Conservation (phyloP, 805 yeast species). For the Barnettozyma sp. region DNA sequence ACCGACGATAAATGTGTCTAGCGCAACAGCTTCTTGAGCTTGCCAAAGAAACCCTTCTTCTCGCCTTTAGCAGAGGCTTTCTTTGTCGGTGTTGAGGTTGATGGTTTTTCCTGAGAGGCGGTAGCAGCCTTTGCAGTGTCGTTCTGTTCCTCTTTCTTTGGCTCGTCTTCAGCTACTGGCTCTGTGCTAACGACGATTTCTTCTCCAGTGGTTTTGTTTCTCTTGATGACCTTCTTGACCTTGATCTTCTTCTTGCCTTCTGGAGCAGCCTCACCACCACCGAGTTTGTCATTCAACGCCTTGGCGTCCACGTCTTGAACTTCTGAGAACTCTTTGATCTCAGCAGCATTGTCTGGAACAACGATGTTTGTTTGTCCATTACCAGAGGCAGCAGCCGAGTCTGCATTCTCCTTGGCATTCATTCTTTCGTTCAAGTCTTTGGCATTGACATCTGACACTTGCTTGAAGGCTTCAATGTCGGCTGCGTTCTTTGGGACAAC, state of each 20-base stretch:
- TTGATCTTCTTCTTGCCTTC: conserved; percentile 23
- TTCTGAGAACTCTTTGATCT: conserved; percentile 59
- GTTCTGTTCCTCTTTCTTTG: conserved; percentile 12
- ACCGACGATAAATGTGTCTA: no score
- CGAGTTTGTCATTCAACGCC: conserved; percentile 44
- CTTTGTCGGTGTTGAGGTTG: conserved; percentile 3
- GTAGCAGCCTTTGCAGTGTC: conserved; percentile 12
- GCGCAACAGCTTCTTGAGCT: conserved; percentile 18
- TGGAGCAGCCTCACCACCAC: conserved; percentile 15
- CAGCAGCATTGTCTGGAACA: conserved; percentile 54
- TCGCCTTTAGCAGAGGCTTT: conserved; percentile 13
- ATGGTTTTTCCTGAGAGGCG: conserved; percentile 3
- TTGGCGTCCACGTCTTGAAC: conserved; percentile 50
- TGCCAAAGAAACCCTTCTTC: conserved; percentile 21
- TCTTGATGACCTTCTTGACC: conserved; percentile 33
- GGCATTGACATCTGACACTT: conserved; percentile 42
- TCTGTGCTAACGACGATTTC: conserved; percentile 30
- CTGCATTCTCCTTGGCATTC: conserved; percentile 10
- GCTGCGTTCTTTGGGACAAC: conserved; percentile 51
- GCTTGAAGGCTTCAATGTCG: conserved; percentile 49
- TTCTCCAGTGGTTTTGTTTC: conserved; percentile 36
- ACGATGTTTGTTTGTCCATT: conserved; percentile 70
- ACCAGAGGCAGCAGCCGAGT: no score
- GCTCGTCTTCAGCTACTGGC: conserved; percentile 21
- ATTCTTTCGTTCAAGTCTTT: conserved; percentile 37